These are phyloP conservation scores for Chrysosporium queenslandicum DNA, from an alignment of 2,329 filamentous ascomycete species.

Conservation along the genomic window DNA sequence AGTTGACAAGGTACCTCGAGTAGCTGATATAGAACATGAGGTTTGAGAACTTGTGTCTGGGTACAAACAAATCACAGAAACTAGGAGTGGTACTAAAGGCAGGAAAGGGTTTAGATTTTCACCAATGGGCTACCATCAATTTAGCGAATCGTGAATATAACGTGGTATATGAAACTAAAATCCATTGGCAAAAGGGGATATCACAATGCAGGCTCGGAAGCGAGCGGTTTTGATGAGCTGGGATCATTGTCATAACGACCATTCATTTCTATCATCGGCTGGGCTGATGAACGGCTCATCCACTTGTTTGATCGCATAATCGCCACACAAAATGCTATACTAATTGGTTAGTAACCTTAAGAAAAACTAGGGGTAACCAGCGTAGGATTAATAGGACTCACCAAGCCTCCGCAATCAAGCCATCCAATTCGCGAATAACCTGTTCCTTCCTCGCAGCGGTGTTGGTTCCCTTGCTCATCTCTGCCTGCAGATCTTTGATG, in stretches of 20 bases:
- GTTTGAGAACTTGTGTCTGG: slow-evolving; percentile 1
- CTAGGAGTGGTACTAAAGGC: not conserved
- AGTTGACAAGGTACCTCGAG: slow-evolving; percentile 14
- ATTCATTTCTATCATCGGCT: slow-evolving; percentile 66
- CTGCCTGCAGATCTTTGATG: slow-evolving; percentile 75
- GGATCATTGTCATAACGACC: slow-evolving; percentile 50
- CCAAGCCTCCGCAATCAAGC: slow-evolving; percentile 83
- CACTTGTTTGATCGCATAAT: slow-evolving; percentile 86
- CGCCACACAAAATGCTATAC: slow-evolving; percentile 76
- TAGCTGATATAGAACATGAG: slow-evolving; percentile 14
- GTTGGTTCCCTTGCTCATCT: slow-evolving; percentile 67
- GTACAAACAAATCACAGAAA: not conserved
- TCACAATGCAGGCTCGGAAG: not conserved
- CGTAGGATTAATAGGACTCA: slow-evolving; percentile 37
- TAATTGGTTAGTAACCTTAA: slow-evolving; percentile 8
- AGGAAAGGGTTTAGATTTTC: not conserved
- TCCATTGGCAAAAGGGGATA: too few species aligned
- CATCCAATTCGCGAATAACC: slow-evolving; percentile 80
- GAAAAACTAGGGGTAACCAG: not conserved
- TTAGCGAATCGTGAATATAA: not conserved
- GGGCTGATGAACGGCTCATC: slow-evolving; percentile 80
- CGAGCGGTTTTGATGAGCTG: not conserved
- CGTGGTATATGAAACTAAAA: too few species aligned
- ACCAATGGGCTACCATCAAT: not conserved
- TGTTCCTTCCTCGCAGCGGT: slow-evolving; percentile 59